Evolutionary conservation across 2,329 filamentous ascomycete species (phyloP).

Genomic region (Paraconiothyrium brasiliense): DNA sequence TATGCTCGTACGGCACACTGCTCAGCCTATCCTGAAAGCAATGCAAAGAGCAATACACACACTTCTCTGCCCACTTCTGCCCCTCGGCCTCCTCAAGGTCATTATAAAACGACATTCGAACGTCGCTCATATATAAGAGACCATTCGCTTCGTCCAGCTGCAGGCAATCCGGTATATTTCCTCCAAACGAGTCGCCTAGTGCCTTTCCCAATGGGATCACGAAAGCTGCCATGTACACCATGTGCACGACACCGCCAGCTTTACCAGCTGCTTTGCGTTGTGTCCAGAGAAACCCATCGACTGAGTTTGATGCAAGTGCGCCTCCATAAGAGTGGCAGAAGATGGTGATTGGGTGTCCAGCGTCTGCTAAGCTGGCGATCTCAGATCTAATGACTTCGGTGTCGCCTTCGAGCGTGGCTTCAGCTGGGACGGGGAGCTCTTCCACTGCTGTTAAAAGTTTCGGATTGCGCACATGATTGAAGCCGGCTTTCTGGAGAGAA

Average conservation of each 20-base stretch:
- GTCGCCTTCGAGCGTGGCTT: not conserved
- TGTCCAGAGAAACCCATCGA: not conserved
- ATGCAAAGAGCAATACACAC: not conserved
- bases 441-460: not conserved
- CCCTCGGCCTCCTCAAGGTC: not conserved
- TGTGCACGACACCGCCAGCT: not conserved
- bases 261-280: not conserved
- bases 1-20: not conserved
- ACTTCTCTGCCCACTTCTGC: not conserved
- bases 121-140: not conserved
- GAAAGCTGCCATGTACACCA: not conserved
- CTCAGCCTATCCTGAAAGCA: not conserved
- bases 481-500: too few relatives aligned
- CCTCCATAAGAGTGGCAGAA: not conserved
- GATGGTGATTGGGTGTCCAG: not conserved
- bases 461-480: too few relatives aligned
- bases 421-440: not conserved
- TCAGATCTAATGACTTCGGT: not conserved
- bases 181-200: not conserved
- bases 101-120: not conserved
- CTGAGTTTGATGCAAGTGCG: not conserved
- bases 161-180: not conserved
- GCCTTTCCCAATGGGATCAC: not conserved
- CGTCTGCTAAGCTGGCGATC: not conserved
- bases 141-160: not conserved